Conservation (phyloP, 2,329 filamentous ascomycete genomes). For the Colletotrichum karsti region DNA sequence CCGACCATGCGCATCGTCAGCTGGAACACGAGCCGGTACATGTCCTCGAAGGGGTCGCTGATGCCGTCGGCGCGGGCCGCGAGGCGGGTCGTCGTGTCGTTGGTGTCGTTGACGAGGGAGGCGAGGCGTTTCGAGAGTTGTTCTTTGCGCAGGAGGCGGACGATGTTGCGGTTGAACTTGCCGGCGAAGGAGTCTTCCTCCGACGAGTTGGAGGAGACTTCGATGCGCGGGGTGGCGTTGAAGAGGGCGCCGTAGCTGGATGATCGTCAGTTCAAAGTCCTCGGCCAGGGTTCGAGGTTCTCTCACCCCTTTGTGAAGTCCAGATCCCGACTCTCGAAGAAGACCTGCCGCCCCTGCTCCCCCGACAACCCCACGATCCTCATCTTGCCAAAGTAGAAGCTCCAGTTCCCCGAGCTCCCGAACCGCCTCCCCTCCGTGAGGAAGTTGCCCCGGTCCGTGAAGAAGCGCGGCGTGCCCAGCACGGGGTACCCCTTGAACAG, state of each 20-base stretch:
- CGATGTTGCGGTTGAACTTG: constrained; percentile 39
- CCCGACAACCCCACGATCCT: constrained; percentile 55
- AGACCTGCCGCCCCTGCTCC: constrained; percentile 48
- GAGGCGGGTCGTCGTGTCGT: constrained; percentile 46
- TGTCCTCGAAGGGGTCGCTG: constrained; percentile 62
- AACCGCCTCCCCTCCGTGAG: constrained; percentile 40
- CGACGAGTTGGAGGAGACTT: not conserved
- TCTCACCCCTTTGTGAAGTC: constrained; percentile 51
- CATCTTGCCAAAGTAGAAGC: constrained; percentile 55
- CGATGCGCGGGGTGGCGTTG: constrained; percentile 36
- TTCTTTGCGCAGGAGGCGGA: constrained; percentile 46
- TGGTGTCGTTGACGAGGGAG: constrained; percentile 51
- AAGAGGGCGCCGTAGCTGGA: constrained; percentile 40
- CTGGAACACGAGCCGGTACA: constrained; percentile 62
- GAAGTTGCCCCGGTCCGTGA: constrained; percentile 55
- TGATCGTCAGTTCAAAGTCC: not conserved
- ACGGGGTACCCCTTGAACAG: constrained; percentile 46
- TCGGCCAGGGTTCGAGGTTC: not conserved
- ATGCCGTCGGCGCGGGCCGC: constrained; percentile 32
- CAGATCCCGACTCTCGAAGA: constrained; percentile 54
- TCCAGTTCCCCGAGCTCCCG: constrained; percentile 52
- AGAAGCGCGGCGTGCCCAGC: constrained; percentile 54
- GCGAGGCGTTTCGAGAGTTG: constrained; percentile 48
- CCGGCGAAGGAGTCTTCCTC: constrained; percentile 31
- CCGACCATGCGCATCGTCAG: constrained; percentile 67